Conservation (phyloP, 2,329 filamentous ascomycete genomes). For the Capronia americana region DNA sequence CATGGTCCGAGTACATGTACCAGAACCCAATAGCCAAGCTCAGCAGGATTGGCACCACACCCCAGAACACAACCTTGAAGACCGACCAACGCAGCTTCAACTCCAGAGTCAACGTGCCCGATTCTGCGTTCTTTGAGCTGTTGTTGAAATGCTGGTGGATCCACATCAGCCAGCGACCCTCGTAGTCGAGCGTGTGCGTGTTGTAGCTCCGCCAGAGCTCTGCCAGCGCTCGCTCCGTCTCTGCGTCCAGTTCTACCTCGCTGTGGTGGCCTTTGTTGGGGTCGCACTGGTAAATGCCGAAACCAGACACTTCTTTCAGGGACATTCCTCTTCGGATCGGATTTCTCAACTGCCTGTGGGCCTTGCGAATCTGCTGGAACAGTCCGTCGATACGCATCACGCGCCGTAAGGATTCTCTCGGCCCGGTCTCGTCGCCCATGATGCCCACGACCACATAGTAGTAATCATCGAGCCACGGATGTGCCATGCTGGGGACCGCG, state of each 20-base stretch:
- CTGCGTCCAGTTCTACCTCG: slow-evolving; percentile 23
- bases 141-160: slow-evolving; percentile 30
- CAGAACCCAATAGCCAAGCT: slow-evolving; percentile 25
- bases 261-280: slow-evolving; percentile 24
- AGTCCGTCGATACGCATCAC: slow-evolving; percentile 22
- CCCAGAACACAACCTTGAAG: slow-evolving; percentile 27
- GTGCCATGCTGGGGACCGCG: slow-evolving; percentile 9
- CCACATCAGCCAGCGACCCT: slow-evolving; percentile 29
- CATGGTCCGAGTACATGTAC: slow-evolving; percentile 29
- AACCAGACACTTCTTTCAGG: slow-evolving; percentile 24
- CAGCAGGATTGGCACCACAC: slow-evolving; percentile 23
- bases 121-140: slow-evolving; percentile 25
- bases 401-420: slow-evolving; percentile 19
- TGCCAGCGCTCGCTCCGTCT: slow-evolving; percentile 21
- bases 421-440: slow-evolving; percentile 20
- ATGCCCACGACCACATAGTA: slow-evolving; percentile 27
- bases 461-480: slow-evolving; percentile 27
- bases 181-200: slow-evolving; percentile 23
- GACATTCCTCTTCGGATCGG: slow-evolving; percentile 22
- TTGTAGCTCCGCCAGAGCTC: slow-evolving; percentile 28
- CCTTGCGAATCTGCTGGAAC: slow-evolving; percentile 29
- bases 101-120: slow-evolving; percentile 20
- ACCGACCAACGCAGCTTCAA: slow-evolving; percentile 25
- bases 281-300: slow-evolving; percentile 27
- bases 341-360: slow-evolving; percentile 20